Percentiles rank a stretch among this genome's conserved stretches.
These are phyloP conservation scores for Sphaceloma murrayae DNA, from an alignment of 2,329 filamentous ascomycete species.

Conservation along the genomic window DNA sequence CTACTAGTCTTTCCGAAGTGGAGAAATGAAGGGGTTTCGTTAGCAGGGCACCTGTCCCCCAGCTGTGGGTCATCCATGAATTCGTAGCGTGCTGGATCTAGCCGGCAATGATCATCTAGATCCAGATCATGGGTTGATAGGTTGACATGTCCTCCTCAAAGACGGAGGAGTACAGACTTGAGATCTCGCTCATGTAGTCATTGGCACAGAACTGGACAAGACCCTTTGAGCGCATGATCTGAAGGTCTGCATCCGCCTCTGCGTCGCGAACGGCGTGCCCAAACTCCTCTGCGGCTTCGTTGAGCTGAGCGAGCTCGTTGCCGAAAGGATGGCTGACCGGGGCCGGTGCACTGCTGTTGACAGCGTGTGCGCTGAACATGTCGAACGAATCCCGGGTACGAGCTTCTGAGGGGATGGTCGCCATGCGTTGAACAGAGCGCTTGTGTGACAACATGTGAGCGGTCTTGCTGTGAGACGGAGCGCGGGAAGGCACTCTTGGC, in stretches of 20 bases:
- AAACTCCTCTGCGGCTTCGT: constrained; percentile 87
- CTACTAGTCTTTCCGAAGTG: constrained; percentile 5
- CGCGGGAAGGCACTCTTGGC: constrained; percentile 65
- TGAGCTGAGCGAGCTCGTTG: constrained; percentile 80
- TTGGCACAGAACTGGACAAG: constrained; percentile 65
- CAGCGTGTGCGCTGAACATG: constrained; percentile 30
- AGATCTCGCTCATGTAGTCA: constrained; percentile 76
- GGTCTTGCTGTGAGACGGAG: constrained; percentile 82
- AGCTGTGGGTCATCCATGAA: constrained; percentile 19
- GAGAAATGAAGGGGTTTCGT: constrained; percentile 16
- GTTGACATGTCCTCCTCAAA: constrained; percentile 23
- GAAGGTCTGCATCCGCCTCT: constrained; percentile 64
- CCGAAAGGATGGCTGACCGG: constrained; percentile 66
- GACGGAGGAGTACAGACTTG: constrained; percentile 51
- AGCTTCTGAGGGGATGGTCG: constrained; percentile 38
- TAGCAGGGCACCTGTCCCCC: constrained; percentile 12
- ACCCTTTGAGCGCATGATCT: constrained; percentile 58
- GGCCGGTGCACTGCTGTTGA: constrained; percentile 30
- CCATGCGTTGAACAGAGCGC: constrained; percentile 46
- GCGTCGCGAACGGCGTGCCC: constrained; percentile 48
- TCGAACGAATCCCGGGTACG: constrained; percentile 41
- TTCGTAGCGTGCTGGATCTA: constrained; percentile 14
- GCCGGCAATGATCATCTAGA: constrained; percentile 21
- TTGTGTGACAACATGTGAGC: constrained; percentile 66
- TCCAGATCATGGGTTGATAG: constrained; percentile 21